Percentiles rank a stretch among this genome's conserved stretches.
These are phyloP conservation scores for Tetrapyrgos nigripes DNA, from an alignment of 1,284 basidiomycete genomes.

Conservation along the genomic window DNA sequence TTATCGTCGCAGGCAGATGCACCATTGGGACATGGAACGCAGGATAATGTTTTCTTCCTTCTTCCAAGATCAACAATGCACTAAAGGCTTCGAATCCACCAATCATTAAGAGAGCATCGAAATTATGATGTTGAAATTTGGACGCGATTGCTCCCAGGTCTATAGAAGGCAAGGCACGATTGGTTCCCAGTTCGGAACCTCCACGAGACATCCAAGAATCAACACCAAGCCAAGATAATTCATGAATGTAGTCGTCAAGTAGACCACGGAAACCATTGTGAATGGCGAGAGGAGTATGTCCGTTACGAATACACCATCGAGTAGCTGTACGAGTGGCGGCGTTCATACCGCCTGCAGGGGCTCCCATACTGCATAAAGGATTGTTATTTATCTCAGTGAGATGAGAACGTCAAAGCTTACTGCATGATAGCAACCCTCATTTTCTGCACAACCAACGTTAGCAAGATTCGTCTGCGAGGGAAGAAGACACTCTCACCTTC, in stretches of 20 bases:
- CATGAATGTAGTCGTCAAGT: slow-evolving; percentile 86
- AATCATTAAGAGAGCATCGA: slow-evolving; percentile 89
- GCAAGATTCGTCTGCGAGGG: slow-evolving; percentile 14
- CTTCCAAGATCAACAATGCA: slow-evolving; percentile 80
- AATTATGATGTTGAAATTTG: slow-evolving; percentile 87
- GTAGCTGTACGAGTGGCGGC: slow-evolving; percentile 95
- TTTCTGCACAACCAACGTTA: slow-evolving; percentile 49
- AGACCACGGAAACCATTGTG: slow-evolving; percentile 97
- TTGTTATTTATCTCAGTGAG: slow-evolving; percentile 2
- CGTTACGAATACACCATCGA: slow-evolving; percentile 91
- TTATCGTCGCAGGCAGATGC: slow-evolving; percentile 94
- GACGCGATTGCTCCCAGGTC: slow-evolving; percentile 90
- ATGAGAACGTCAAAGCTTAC: slow-evolving; percentile 52
- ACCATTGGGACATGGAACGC: slow-evolving; percentile 94
- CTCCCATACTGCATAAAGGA: slow-evolving; percentile 75
- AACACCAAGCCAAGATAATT: slow-evolving; percentile 95
- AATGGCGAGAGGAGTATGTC: slow-evolving; percentile 90
- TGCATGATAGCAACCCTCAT: slow-evolving; percentile 93
- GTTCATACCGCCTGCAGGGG: slow-evolving; percentile 99
- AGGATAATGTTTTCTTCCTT: slow-evolving; percentile 84
- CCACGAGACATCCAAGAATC: slow-evolving; percentile 97
- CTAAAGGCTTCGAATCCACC: slow-evolving; percentile 97
- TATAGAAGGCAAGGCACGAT: slow-evolving; percentile 85
- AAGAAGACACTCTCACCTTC: slow-evolving; percentile 50
- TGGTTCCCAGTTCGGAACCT: slow-evolving; percentile 98